Base-by-base conservation (phyloP, 2,329 filamentous ascomycete species). In the Arthrinium puccinioides region DNA sequence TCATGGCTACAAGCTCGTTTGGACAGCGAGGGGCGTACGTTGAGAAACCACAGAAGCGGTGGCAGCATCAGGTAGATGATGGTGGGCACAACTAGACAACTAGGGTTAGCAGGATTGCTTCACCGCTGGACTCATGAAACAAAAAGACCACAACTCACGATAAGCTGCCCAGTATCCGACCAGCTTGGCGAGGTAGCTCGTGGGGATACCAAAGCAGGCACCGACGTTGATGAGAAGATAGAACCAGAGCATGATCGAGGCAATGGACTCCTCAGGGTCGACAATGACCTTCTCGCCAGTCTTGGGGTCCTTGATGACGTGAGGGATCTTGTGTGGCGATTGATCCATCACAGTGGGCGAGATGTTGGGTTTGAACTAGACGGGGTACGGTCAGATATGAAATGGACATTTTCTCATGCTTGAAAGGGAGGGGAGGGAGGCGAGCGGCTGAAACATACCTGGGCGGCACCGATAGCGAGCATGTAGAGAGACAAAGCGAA, bases 311-410 rank as follows among this genome's bases (percentile, higher is more conserved):
- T 65, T 72, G 39, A 69, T 60, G 30, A 81, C 66, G 31, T 66
- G 68, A 10, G 71, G 65, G 25, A 70, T 68, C 19, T 74, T 74
- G 25, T 73, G 69, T 8, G 62, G 68, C 50, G 78, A 74, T 53
- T 85, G 80, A 47, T 85, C 81, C n/a, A 81, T 76, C 21, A 85
- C 69, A 6, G 82, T 65, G 1, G 80, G 78, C 0, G 78, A 76
- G 26, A 88, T 79, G 46, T 86, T 87, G 27, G 79, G 63, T 62
- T 87, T 88, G 68, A 87, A 86, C 51, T 66, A 60, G 38, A 60
- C 21, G 20, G 21, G 31, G 21, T 13, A 24, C 9, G n/a, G n/a
- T n/a, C n/a, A n/a, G n/a, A n/a, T n/a, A n/a, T n/a, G n/a, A n/a
- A n/a, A n/a, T n/a, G n/a, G n/a, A n/a, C n/a, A n/a, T n/a, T n/a